Percentiles rank a stretch among this genome's conserved stretches.
phyloP scores from a whole-genome alignment of 768 basidiomycete species.

The Multifurca ochricompacta region DNA sequence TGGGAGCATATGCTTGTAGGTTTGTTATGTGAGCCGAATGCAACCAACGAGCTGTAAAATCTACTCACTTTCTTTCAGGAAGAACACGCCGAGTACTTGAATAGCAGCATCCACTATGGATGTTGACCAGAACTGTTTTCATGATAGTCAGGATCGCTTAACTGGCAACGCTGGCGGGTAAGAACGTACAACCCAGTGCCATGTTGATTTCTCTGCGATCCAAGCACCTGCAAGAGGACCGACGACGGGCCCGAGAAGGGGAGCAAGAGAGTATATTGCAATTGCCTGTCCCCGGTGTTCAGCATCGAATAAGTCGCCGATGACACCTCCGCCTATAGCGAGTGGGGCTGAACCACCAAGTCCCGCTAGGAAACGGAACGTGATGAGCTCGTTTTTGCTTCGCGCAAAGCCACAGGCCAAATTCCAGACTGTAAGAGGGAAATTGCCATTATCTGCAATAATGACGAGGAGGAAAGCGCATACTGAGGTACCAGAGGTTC shows the following conservation, averaged over 20 bases:
- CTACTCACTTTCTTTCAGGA: conserved; percentile 53
- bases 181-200: conserved; percentile 62
- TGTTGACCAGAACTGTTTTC: conserved; percentile 58
- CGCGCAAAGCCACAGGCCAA: conserved; percentile 51
- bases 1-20: conserved; percentile 25
- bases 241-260: conserved; percentile 56
- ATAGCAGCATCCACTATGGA: conserved; percentile 47
- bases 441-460: background rate
- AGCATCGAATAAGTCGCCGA: conserved; percentile 53
- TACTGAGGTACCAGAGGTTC: conserved; percentile 63
- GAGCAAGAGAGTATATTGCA: conserved; percentile 57
- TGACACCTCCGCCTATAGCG: conserved; percentile 55
- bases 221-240: conserved; percentile 62
- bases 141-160: background rate
- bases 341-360: conserved; percentile 68
- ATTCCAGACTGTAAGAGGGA: conserved; percentile 41
- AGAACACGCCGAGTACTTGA: conserved; percentile 49
- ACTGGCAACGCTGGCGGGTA: background rate
- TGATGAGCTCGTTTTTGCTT: conserved; percentile 49
- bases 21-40: background rate
- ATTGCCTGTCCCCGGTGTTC: conserved; percentile 62
- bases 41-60: background rate
- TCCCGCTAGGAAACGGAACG: conserved; percentile 62
- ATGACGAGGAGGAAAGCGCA: background rate
- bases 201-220: conserved; percentile 55